These are phyloP conservation scores for Saccharomyces uvarum DNA, from an alignment of 1,139 yeast genomes.

Conservation along the genomic window DNA sequence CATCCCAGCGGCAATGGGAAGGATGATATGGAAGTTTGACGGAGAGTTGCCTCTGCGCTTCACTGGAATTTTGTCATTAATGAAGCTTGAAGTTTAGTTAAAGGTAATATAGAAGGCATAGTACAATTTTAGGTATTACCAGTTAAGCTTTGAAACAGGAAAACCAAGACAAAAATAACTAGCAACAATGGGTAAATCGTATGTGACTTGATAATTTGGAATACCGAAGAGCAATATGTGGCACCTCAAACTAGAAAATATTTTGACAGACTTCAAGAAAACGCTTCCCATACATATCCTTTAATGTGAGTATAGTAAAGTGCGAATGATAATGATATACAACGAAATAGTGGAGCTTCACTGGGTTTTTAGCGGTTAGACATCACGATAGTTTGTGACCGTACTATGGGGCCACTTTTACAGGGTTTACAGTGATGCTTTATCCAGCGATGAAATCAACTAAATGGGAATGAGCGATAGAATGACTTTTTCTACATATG, in stretches of 20 bases:
- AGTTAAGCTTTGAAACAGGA: not conserved
- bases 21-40: not conserved
- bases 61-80: not conserved
- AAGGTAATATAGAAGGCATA: not conserved
- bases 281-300: no score
- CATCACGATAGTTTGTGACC: no score
- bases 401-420: no score
- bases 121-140: not conserved
- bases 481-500: no score
- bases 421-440: no score
- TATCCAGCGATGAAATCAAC: no score
- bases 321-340: no score
- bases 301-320: no score
- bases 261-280: not conserved
- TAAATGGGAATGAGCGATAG: no score
- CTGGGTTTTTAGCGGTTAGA: no score
- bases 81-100: not conserved
- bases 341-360: no score
- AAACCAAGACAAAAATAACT: slow-evolving; percentile 26
- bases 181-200: slow-evolving; percentile 37
- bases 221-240: not conserved
- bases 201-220: slow-evolving; percentile 17
- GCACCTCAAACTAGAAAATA: not conserved
- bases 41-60: not conserved
- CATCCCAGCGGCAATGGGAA: not conserved